phyloP scores from a whole-genome alignment of 2,329 filamentous ascomycete species.

The Fusarium foetens region DNA sequence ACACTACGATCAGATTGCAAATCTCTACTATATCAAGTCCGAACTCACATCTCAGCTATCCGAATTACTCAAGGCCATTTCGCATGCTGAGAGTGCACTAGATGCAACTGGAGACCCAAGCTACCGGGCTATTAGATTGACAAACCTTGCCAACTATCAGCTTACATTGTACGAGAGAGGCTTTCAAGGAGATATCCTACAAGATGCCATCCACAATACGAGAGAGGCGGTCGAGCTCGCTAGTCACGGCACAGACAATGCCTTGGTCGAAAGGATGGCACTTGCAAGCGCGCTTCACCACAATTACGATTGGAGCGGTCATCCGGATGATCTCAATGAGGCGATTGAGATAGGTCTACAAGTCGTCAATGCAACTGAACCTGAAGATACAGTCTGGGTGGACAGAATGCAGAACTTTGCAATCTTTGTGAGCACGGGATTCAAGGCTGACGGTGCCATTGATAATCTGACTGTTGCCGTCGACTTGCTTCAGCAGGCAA shows the following conservation, averaged over 20 bases:
- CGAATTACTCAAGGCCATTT: fast-evolving
- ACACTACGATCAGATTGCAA: not conserved
- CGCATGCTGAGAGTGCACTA: not conserved
- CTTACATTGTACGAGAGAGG: not conserved
- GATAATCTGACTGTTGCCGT: no score
- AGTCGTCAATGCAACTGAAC: not conserved
- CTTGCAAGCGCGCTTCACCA: not conserved
- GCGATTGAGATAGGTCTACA: not conserved
- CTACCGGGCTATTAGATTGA: not conserved
- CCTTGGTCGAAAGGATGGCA: fast-evolving
- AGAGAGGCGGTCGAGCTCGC: not conserved
- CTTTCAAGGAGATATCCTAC: not conserved
- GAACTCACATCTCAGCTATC: not conserved
- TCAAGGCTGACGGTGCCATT: no score
- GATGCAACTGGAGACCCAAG: not conserved
- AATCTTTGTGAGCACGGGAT: not conserved
- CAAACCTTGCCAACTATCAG: not conserved
- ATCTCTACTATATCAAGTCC: not conserved
- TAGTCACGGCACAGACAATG: fast-evolving
- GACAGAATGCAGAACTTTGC: not conserved
- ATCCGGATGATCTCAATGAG: not conserved
- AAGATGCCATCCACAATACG: not conserved
- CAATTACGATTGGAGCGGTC: not conserved
- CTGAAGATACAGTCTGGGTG: not conserved
- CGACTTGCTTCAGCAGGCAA: not conserved